Percentiles rank a stretch among this genome's conserved stretches.
Conservation (phyloP, 148 eudicot species). For the Camellia japonica region DNA sequence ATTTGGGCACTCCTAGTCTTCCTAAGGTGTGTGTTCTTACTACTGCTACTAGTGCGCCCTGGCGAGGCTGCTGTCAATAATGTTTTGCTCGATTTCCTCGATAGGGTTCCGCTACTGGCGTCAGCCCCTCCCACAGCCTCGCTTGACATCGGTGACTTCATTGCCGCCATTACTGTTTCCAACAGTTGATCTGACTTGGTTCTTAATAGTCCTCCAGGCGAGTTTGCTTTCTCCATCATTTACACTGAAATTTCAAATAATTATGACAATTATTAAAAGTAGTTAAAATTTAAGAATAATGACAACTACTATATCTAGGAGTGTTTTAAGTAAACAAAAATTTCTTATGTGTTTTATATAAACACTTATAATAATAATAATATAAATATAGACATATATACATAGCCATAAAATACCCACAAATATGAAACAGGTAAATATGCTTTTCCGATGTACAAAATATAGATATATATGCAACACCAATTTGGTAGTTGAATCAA, state of each 20-base stretch:
- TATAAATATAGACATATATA: no score
- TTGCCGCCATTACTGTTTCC: conserved; percentile 53
- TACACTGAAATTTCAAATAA: no score
- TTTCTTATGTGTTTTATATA: no score
- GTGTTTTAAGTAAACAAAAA: no score
- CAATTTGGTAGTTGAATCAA: no score
- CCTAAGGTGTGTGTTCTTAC: conserved; percentile 55
- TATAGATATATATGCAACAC: neutral
- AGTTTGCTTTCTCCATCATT: conserved; percentile 53
- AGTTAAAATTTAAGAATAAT: no score
- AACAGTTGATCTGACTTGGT: conserved; percentile 76
- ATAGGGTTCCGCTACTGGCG: conserved; percentile 28
- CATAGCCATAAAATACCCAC: neutral
- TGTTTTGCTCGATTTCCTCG: conserved; percentile 57
- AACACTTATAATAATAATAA: no score
- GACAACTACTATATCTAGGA: no score
- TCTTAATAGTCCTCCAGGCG: conserved; percentile 43
- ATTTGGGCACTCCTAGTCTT: conserved; percentile 87
- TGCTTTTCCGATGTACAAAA: no score
- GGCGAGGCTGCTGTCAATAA: conserved; percentile 39
- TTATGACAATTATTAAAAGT: no score
- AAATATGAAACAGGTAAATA: neutral
- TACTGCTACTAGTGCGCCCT: conserved; percentile 33
- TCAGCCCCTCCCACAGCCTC: conserved; percentile 25
- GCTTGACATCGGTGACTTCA: conserved; percentile 37